These are phyloP conservation scores for Phaeophleospora eucalypticola DNA, from an alignment of 2,329 filamentous ascomycete species.

Conservation along the genomic window DNA sequence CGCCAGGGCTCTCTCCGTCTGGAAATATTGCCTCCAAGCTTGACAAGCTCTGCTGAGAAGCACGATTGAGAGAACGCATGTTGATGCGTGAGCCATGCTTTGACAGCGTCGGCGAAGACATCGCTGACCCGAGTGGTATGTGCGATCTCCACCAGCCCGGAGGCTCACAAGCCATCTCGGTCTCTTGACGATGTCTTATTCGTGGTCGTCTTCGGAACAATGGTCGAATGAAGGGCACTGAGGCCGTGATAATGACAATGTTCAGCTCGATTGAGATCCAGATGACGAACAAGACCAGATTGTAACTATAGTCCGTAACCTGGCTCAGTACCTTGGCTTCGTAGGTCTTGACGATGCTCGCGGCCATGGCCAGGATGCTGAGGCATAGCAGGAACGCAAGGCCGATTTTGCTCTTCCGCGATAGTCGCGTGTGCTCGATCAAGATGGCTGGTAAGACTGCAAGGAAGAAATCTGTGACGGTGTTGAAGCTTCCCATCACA, in stretches of 20 bases:
- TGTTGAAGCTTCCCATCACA: conserved; percentile 27
- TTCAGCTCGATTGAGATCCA: conserved; percentile 31
- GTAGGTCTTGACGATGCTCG: conserved; percentile 30
- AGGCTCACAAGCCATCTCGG: conserved; percentile 5
- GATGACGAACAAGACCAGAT: conserved; percentile 25
- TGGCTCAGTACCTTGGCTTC: conserved; percentile 24
- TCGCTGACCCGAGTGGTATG: conserved; percentile 6
- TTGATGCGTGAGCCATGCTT: conserved; percentile 13
- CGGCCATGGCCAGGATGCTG: conserved; percentile 28
- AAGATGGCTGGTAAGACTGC: conserved; percentile 28
- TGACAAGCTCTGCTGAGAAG: conserved; percentile 8
- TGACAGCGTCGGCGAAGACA: neutral
- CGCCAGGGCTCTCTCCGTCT: conserved; percentile 2
- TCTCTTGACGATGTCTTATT: neutral
- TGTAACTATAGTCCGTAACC: conserved; percentile 30
- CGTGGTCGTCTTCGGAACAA: conserved; percentile 15
- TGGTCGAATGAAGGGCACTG: conserved; percentile 28
- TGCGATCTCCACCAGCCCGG: conserved; percentile 9
- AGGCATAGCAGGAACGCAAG: conserved; percentile 26
- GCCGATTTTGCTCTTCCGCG: conserved; percentile 24
- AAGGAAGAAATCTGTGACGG: conserved; percentile 28
- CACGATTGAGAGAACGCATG: neutral
- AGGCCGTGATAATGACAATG: conserved; percentile 33
- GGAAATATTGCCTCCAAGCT: conserved; percentile 14
- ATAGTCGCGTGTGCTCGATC: conserved; percentile 27